These are phyloP conservation scores for Sambucus nigra DNA, from an alignment of 129 eudicot genomes.

Conservation along the genomic window DNA sequence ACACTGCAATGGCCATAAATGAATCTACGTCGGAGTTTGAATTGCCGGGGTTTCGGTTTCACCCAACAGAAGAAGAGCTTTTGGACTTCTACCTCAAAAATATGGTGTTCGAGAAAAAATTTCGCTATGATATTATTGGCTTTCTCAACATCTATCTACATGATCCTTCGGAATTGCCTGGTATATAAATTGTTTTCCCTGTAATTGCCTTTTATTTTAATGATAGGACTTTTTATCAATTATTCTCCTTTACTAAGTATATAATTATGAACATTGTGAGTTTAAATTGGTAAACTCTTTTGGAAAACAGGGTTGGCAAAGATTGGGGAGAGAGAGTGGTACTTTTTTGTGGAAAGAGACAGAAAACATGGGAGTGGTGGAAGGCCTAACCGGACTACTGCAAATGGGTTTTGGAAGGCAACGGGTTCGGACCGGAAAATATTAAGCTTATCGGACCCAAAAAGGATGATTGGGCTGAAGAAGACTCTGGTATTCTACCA, in stretches of 20 bases:
- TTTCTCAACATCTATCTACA: constrained; percentile 54
- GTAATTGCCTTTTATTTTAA: not conserved
- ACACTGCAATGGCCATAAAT: constrained; percentile 26
- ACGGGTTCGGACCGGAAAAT: constrained; percentile 83
- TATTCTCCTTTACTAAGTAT: not conserved
- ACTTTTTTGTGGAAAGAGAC: constrained; percentile 73
- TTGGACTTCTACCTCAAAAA: constrained; percentile 59
- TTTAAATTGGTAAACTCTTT: not conserved
- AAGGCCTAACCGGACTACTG: constrained; percentile 77
- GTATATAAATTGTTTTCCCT: constrained; percentile 18
- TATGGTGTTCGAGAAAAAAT: constrained; percentile 36
- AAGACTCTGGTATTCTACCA: constrained; percentile 73
- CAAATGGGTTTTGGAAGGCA: constrained; percentile 87
- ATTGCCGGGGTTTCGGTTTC: constrained; percentile 78
- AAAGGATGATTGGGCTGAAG: constrained; percentile 51
- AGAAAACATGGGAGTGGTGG: constrained; percentile 65
- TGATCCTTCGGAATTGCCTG: constrained; percentile 80
- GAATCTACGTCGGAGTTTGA: constrained; percentile 21
- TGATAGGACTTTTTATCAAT: not conserved
- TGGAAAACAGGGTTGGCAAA: constrained; percentile 59
- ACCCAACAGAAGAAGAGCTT: constrained; percentile 85
- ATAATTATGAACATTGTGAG: not conserved
- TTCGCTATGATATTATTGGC: constrained; percentile 44
- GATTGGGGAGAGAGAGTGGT: constrained; percentile 88
- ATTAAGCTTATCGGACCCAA: constrained; percentile 38